These are phyloP conservation scores for Ophiorrhiza pumila DNA, from an alignment of 257 asterid genomes.

Conservation along the genomic window DNA sequence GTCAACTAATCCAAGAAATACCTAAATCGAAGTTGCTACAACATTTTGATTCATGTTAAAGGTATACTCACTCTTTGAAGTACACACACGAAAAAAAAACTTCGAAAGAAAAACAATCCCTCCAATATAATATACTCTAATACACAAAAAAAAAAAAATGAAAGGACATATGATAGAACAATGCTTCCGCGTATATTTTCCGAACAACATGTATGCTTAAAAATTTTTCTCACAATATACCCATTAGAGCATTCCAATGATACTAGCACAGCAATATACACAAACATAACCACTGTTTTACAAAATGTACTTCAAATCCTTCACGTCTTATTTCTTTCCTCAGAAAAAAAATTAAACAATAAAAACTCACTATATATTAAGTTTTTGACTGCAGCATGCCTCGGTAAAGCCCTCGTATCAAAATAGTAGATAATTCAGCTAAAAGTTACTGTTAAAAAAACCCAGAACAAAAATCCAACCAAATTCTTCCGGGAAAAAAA, in stretches of 20 bases:
- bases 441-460: background rate
- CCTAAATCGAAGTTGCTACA: background rate
- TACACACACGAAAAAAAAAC: too few relatives aligned
- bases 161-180: too few relatives aligned
- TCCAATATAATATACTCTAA: background rate
- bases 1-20: background rate
- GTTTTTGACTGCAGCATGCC: too few relatives aligned
- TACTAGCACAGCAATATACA: background rate
- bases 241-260: background rate
- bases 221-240: background rate
- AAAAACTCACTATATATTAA: background rate
- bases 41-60: background rate
- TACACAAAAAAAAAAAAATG: background rate
- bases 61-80: background rate
- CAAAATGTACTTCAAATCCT: background rate
- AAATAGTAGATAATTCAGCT: background rate
- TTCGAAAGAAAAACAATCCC: too few relatives aligned
- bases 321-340: background rate
- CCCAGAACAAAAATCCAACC: background rate
- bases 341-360: too few relatives aligned
- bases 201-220: background rate
- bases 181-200: background rate
- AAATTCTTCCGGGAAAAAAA: background rate
- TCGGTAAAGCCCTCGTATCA: background rate
- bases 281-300: background rate